A percentile compares a stretch with the other conserved stretches of the same genome.
Evolutionary conservation across 768 basidiomycete genomes (phyloP).

Genomic region (Russula olivacea): DNA sequence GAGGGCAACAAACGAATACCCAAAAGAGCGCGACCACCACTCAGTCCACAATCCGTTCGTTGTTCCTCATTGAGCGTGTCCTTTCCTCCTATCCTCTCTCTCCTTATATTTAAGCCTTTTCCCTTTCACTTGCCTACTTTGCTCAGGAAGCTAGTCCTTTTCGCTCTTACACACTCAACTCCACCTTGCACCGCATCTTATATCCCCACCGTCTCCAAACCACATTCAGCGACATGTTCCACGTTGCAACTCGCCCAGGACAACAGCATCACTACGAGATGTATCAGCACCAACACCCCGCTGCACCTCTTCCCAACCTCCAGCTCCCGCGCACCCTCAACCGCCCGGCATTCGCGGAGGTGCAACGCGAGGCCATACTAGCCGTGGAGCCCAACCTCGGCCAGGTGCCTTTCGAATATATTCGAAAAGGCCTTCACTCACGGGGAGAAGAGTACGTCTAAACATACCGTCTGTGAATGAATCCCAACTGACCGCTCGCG

Average conservation of each 20-base stretch:
- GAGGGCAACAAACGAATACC: constrained; percentile 24
- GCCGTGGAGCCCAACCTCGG: constrained; percentile 49
- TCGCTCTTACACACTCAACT: background rate
- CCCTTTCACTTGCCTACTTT: constrained; percentile 15
- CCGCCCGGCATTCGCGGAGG: constrained; percentile 53
- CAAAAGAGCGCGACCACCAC: constrained; percentile 13
- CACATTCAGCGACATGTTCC: constrained; percentile 15
- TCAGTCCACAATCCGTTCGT: background rate
- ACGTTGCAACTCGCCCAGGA: constrained; percentile 20
- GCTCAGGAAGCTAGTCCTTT: constrained; percentile 21
- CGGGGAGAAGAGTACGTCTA: constrained; percentile 41
- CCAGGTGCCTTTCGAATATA: constrained; percentile 56
- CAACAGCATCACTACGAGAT: constrained; percentile 21
- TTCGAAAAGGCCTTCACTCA: constrained; percentile 46
- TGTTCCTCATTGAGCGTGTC: constrained; percentile 24
- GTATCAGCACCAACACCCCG: constrained; percentile 23
- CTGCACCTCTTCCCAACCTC: constrained; percentile 36
- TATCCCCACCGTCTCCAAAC: background rate
- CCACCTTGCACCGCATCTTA: background rate
- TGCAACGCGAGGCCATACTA: constrained; percentile 48
- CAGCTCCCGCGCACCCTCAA: constrained; percentile 69
- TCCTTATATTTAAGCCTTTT: constrained; percentile 24
- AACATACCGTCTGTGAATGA: background rate
- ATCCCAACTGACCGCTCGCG: background rate
- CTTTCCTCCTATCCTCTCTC: constrained; percentile 11